Evolutionary conservation across 164 flowering plant species (phyloP).

Genomic region (Umbilicus rupestris): DNA sequence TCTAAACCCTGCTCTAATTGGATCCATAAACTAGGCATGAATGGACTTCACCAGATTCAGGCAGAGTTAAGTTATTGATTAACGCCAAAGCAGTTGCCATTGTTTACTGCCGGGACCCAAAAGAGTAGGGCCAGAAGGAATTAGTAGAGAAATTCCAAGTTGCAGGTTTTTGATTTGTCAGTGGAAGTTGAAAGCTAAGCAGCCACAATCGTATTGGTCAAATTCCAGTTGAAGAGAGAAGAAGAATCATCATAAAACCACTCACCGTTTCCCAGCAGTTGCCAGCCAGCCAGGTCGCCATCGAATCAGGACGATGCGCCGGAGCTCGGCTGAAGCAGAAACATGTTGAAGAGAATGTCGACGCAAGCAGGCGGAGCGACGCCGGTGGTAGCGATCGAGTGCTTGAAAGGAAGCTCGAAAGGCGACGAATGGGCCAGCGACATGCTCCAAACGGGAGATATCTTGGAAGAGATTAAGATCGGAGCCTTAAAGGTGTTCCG

Average conservation of each 20-base stretch:
- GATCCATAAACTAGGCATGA: too few relatives aligned
- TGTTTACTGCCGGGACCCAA: too few relatives aligned
- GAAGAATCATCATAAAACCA: too few relatives aligned
- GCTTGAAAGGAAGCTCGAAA: constrained; percentile 71
- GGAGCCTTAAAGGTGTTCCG: constrained; percentile 24
- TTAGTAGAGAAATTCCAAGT: neutral
- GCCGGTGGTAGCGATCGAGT: constrained; percentile 64
- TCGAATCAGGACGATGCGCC: neutral
- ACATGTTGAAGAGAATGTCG: constrained; percentile 16
- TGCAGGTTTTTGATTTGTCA: neutral
- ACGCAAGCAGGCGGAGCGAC: constrained; percentile 6
- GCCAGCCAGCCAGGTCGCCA: neutral
- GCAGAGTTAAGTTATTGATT: too few relatives aligned
- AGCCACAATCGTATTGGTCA: constrained; percentile 5
- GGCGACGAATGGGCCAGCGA: constrained; percentile 89
- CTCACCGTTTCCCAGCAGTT: neutral
- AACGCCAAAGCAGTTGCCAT: too few relatives aligned
- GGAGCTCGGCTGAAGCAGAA: neutral
- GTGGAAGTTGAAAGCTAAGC: neutral
- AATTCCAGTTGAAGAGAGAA: neutral
- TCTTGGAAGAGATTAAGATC: constrained; percentile 68
- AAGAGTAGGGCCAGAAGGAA: neutral
- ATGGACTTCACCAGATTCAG: too few relatives aligned
- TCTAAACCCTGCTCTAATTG: too few relatives aligned
- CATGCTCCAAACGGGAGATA: constrained; percentile 87